Percentiles rank a stretch among this genome's conserved stretches.
These are phyloP conservation scores for Candida maris DNA, from an alignment of 805 yeast genomes.

Conservation along the genomic window DNA sequence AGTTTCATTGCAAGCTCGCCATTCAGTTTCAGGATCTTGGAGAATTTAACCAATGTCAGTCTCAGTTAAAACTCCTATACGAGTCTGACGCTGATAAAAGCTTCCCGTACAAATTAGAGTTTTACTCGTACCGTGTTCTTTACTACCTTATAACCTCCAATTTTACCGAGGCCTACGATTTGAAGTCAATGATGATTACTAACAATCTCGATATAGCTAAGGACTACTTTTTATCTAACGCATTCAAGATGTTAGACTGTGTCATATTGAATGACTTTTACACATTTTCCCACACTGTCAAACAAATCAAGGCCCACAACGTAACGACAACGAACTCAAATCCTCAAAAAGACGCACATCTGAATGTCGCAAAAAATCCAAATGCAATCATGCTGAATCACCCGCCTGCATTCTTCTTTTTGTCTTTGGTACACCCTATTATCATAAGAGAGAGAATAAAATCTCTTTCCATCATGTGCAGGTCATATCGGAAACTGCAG, in stretches of 20 bases:
- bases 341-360: conserved; percentile 2
- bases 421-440: conserved; percentile 46
- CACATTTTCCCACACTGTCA: conserved; percentile 43
- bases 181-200: conserved; percentile 28
- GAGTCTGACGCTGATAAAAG: conserved; percentile 27
- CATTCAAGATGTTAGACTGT: conserved; percentile 36
- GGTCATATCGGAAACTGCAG: conserved; percentile 49
- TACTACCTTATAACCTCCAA: conserved; percentile 75
- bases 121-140: conserved; percentile 65
- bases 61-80: conserved; percentile 68
- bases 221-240: conserved; percentile 27
- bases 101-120: conserved; percentile 50
- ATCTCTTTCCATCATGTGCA: conserved; percentile 53
- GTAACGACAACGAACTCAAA: conserved; percentile 1
- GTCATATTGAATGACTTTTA: conserved; percentile 47
- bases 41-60: conserved; percentile 92
- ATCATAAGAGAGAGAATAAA: conserved; percentile 54
- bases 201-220: conserved; percentile 7
- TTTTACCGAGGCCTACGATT: conserved; percentile 47
- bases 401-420: conserved; percentile 23
- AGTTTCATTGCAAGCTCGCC: conserved; percentile 83
- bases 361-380: conserved; percentile 11
- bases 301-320: conserved; percentile 7
- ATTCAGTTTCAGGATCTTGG: conserved; percentile 81
- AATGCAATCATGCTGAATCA: conserved; percentile 19